Percentiles rank a stretch among this genome's conserved stretches.
Evolutionary conservation across 768 basidiomycete genomes (phyloP).

Genomic region (Termitomyces sp.): DNA sequence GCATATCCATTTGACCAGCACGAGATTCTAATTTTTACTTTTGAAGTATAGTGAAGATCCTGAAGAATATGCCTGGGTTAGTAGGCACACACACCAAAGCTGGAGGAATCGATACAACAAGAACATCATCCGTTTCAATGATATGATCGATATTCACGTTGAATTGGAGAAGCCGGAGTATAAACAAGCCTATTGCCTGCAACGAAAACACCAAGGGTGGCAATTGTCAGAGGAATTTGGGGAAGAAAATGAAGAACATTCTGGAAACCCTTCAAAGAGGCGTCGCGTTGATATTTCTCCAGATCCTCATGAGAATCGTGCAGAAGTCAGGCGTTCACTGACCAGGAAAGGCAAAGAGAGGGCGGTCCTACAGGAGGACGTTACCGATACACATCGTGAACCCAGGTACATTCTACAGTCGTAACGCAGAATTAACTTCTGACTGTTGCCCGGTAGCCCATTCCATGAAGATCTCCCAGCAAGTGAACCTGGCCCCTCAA

Average conservation of each 20-base stretch:
- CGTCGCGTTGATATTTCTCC: constrained; percentile 5
- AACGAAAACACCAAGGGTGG: constrained; percentile 14
- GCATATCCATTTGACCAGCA: not conserved
- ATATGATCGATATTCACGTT: constrained; percentile 30
- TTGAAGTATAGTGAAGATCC: constrained; percentile 22
- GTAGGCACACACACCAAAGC: constrained; percentile 42
- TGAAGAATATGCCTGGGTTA: constrained; percentile 35
- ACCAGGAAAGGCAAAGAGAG: constrained; percentile 9
- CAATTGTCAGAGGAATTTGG: constrained; percentile 2
- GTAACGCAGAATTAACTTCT: not conserved
- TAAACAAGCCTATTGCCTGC: constrained; percentile 27
- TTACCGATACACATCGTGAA: not conserved
- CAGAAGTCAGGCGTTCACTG: not conserved
- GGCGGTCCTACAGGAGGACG: not conserved
- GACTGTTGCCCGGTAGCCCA: not conserved
- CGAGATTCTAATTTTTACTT: not conserved
- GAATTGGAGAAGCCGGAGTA: constrained; percentile 21
- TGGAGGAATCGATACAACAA: constrained; percentile 51
- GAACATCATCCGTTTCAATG: constrained; percentile 31
- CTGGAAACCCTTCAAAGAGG: constrained; percentile 3
- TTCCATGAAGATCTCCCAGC: constrained; percentile 1
- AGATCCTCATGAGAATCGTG: not conserved
- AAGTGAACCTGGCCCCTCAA: constrained; percentile 9
- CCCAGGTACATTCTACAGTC: not conserved
- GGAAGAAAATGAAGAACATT: not conserved